Evolutionary conservation across 2,329 filamentous ascomycete species (phyloP).

Genomic region (Xylaria arbuscula): DNA sequence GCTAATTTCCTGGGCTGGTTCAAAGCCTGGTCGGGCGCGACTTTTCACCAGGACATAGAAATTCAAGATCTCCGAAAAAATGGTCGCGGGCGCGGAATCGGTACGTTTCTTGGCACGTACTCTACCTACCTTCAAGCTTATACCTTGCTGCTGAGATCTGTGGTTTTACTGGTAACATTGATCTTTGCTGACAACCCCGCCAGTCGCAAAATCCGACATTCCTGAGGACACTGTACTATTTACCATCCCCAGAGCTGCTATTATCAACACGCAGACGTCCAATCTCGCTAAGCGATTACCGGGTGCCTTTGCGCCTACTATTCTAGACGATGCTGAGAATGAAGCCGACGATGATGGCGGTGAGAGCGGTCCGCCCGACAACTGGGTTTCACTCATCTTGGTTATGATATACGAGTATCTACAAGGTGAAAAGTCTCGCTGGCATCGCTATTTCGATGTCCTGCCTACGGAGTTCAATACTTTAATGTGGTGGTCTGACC

Average conservation of each 20-base stretch:
- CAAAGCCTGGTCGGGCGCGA: conserved; percentile 61
- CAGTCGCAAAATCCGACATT: conserved; percentile 79
- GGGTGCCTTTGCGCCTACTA: conserved; percentile 59
- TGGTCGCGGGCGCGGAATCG: conserved; percentile 66
- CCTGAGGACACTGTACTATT: conserved; percentile 81
- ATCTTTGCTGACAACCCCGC: conserved; percentile 37
- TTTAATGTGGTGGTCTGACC: conserved; percentile 86
- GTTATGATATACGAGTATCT: conserved; percentile 82
- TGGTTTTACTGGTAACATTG: background rate
- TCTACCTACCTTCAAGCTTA: background rate
- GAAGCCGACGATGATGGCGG: conserved; percentile 54
- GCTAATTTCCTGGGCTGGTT: conserved; percentile 66
- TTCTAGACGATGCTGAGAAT: conserved; percentile 51
- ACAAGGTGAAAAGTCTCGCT: conserved; percentile 69
- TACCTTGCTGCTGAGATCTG: background rate
- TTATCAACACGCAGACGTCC: conserved; percentile 80
- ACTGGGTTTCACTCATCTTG: conserved; percentile 74
- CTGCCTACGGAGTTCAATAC: conserved; percentile 81
- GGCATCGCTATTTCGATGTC: conserved; percentile 82
- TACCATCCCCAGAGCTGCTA: conserved; percentile 76
- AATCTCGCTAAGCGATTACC: conserved; percentile 69
- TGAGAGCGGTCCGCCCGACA: conserved; percentile 56
- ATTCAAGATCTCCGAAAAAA: conserved; percentile 64
- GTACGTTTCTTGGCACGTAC: conserved; percentile 51
- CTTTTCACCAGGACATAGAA: conserved; percentile 63